Evolutionary conservation across 352 stramenopile species (phyloP).

Genomic region (Pythium utonaiense): DNA sequence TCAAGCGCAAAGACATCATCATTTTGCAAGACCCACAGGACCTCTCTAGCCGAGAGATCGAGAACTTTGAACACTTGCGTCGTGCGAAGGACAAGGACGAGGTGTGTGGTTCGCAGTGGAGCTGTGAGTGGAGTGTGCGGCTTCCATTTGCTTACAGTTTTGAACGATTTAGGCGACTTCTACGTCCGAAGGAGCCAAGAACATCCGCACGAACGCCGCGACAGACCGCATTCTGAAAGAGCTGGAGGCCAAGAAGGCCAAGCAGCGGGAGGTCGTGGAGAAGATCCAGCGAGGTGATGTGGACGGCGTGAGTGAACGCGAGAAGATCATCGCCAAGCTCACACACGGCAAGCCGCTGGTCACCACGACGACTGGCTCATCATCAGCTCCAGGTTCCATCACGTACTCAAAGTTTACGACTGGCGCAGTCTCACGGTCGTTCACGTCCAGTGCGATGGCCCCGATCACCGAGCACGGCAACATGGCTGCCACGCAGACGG

Average conservation of each 20-base stretch:
- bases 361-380: not conserved
- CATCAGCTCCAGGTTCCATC: constrained; percentile 21
- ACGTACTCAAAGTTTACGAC: constrained; percentile 87
- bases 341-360: constrained; percentile 35
- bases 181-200: constrained; percentile 25
- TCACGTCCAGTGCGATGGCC: constrained; percentile 92
- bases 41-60: constrained; percentile 91
- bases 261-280: constrained; percentile 64
- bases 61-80: constrained; percentile 96
- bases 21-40: constrained; percentile 94
- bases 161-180: not conserved
- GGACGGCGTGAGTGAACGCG: constrained; percentile 59
- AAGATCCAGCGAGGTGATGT: constrained; percentile 55
- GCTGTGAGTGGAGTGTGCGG: too few relatives aligned
- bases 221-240: constrained; percentile 82
- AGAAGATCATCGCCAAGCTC: constrained; percentile 72
- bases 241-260: constrained; percentile 57
- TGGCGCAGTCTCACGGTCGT: constrained; percentile 88
- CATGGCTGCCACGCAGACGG: constrained; percentile 48
- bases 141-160: too few relatives aligned
- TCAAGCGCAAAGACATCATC: constrained; percentile 93
- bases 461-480: constrained; percentile 62
- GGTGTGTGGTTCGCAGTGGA: not conserved
- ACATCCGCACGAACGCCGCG: constrained; percentile 82
- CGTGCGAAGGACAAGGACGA: constrained; percentile 30